These are phyloP conservation scores for Maudiozyma pseudohumilis DNA, from an alignment of 805 yeast species.

Conservation along the genomic window DNA sequence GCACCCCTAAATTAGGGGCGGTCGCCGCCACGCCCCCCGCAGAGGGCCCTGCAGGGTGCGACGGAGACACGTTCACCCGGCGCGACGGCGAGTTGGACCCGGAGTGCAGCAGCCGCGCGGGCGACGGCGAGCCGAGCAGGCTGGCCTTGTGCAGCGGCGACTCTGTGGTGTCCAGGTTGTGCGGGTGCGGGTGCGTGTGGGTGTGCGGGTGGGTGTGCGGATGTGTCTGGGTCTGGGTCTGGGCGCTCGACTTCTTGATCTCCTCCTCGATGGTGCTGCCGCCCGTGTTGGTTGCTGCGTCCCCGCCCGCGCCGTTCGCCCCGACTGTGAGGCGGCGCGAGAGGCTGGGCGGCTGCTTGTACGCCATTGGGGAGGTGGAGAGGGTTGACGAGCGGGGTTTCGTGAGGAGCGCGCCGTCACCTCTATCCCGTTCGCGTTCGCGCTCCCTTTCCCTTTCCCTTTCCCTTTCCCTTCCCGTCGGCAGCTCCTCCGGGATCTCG, in stretches of 20 bases:
- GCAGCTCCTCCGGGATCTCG: constrained; percentile 50
- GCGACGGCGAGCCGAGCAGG: constrained; percentile 36
- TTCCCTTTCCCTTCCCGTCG: too few species aligned
- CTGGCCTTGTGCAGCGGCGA: constrained; percentile 6
- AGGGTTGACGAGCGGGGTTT: constrained; percentile 25
- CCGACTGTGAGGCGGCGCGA: constrained; percentile 23
- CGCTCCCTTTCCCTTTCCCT: too few species aligned
- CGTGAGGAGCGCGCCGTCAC: constrained; percentile 11
- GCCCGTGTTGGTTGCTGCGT: constrained; percentile 9
- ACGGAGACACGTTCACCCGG: constrained; percentile 18
- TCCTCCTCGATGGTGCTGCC: constrained; percentile 1
- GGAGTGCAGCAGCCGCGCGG: constrained; percentile 32
- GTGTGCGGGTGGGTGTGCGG: background rate
- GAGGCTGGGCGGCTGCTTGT: constrained; percentile 15
- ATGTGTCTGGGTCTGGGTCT: background rate
- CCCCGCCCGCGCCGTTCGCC: constrained; percentile 13
- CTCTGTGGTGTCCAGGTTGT: constrained; percentile 1
- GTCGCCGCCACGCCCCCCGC: too few species aligned
- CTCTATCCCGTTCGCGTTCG: too few species aligned
- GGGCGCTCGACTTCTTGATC: background rate
- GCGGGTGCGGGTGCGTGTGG: background rate
- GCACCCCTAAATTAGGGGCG: background rate
- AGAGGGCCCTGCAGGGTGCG: background rate
- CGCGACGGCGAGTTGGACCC: constrained; percentile 13
- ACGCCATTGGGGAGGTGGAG: constrained; percentile 15